Base-by-base conservation (phyloP, 2,329 filamentous ascomycete species). In the Trichoderma hamatum region DNA sequence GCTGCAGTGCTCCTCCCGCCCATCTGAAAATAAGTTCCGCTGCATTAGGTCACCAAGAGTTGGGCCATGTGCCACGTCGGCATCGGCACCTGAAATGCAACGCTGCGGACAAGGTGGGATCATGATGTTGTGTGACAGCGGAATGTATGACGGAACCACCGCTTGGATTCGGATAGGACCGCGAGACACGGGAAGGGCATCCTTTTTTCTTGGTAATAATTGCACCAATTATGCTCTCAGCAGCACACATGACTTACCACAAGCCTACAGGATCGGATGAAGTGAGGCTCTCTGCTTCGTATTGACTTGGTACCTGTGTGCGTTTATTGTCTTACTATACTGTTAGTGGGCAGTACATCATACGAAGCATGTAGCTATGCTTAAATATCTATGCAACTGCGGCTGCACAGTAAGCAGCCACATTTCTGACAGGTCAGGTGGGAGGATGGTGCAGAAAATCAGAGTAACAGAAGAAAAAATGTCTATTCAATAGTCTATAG, bases 61-160 rank as follows among this genome's bases (percentile, higher is more conserved):
- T 28, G 43, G 39, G 21, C 54, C 39, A 19, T 43, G 39, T 43
- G 39, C 7, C 28, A 14, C 26, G 39, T 51, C 39, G 64, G 39
- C 21, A 34, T 51, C 39, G 64, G 39, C 21, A 34, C 14, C 24
- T 59, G 54, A 24, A 67, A 51, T 16, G 28, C n/a, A 28, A 54
- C 28, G 52, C 62, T 26, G 52, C 36, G 62, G 51, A 28, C 13
- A n/a, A 36, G 24, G 62, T 56, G 39, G 54, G 14, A 36, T 49
- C 16, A 30, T 28, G 52, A 30, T 32, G 64, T 55, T 30, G 52
- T 49, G 36, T 51, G 55, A 46, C 21, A 13, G 64, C 36, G 36
- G 36, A 56, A 58, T 66, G 51, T 28, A 46, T 13, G 36, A 43
- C 63, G 63, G 36, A 58, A 66, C 36, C 52, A 13, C 51, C n/a